A percentile compares a stretch with the other conserved stretches of the same genome.
Evolutionary conservation across 2,329 filamentous ascomycete species (phyloP).

Genomic region (Penicillium frequentans): DNA sequence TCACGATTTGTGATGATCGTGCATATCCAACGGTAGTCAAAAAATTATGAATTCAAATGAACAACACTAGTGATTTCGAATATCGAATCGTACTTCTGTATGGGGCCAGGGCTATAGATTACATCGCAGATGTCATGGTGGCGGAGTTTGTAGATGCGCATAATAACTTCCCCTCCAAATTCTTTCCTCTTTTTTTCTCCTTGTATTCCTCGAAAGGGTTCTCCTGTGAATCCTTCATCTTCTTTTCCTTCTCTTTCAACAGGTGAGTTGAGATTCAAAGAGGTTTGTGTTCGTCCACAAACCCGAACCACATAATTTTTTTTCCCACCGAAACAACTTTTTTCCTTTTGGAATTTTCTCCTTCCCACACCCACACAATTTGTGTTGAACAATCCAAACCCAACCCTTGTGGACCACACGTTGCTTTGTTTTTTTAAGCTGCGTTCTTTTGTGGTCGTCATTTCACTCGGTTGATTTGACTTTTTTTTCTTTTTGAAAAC

Average conservation of each 20-base stretch:
- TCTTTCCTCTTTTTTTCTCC: constrained; percentile 17
- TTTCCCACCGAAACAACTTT: constrained; percentile 24
- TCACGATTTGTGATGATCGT: background rate
- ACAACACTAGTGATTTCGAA: background rate
- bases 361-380: constrained; percentile 18
- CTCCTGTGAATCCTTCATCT: background rate
- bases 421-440: constrained; percentile 16
- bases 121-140: constrained; percentile 20
- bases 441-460: constrained; percentile 24
- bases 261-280: constrained; percentile 6
- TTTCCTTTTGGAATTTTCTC: constrained; percentile 19
- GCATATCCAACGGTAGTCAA: background rate
- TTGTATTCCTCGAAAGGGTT: constrained; percentile 5
- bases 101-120: background rate
- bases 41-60: background rate
- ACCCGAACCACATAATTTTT: constrained; percentile 12
- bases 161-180: background rate
- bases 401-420: constrained; percentile 19
- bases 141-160: constrained; percentile 15
- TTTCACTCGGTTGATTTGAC: constrained; percentile 19
- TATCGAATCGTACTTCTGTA: background rate
- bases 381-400: constrained; percentile 8
- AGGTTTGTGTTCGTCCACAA: constrained; percentile 13
- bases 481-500: constrained; percentile 12
- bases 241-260: background rate